Conservation (phyloP, 2,329 filamentous ascomycete genomes). For the Alternaria sp. region DNA sequence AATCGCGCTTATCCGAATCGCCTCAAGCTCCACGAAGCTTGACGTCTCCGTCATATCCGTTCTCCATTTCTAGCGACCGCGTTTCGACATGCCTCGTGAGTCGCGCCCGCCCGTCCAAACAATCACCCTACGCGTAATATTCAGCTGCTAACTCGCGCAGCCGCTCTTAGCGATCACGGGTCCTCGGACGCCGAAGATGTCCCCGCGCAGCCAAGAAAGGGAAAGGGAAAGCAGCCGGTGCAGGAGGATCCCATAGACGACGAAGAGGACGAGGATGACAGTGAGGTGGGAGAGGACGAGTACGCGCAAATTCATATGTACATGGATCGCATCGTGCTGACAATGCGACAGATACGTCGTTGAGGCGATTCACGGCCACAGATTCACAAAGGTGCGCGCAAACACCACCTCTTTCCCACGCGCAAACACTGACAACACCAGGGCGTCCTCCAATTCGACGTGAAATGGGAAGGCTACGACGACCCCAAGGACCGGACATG, state of each 20-base stretch:
- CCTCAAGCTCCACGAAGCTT: conserved; percentile 6
- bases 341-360: conserved; percentile 68
- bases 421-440: conserved; percentile 16
- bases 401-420: conserved; percentile 31
- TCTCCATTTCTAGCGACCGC: conserved; percentile 16
- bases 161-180: conserved; percentile 50
- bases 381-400: conserved; percentile 49
- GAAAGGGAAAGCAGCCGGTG: conserved; percentile 6
- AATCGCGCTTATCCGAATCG: conserved; percentile 14
- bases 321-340: conserved; percentile 23
- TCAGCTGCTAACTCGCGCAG: conserved; percentile 35
- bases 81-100: conserved; percentile 44
- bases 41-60: background rate
- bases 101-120: conserved; percentile 11
- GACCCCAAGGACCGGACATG: conserved; percentile 74
- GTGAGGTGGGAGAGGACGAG: conserved; percentile 44
- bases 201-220: conserved; percentile 31
- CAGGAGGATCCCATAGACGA: conserved; percentile 19
- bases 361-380: conserved; percentile 73
- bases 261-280: conserved; percentile 46
- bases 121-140: conserved; percentile 1
- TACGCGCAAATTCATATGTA: conserved; percentile 51
- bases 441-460: conserved; percentile 62
- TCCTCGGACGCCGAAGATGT: conserved; percentile 41
- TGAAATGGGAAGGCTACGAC: conserved; percentile 83